These are phyloP conservation scores for Carex littledalei DNA, from an alignment of 176 grass and related monocot species.

Conservation along the genomic window DNA sequence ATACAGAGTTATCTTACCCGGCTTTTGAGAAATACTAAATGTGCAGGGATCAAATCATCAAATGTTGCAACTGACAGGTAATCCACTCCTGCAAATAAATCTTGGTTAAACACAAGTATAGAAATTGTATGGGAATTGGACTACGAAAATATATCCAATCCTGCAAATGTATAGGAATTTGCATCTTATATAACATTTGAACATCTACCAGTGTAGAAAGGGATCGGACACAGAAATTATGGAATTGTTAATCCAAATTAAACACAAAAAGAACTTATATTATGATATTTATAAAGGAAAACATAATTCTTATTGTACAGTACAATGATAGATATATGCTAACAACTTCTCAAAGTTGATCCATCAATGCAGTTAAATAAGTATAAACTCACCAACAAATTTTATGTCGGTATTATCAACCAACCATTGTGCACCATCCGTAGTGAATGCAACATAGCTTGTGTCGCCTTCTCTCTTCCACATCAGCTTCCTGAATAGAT, in stretches of 20 bases:
- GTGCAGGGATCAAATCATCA: slow-evolving; percentile 62
- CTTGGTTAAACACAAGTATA: not conserved
- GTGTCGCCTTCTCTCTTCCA: slow-evolving; percentile 50
- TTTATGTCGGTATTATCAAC: slow-evolving; percentile 94
- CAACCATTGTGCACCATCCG: slow-evolving; percentile 77
- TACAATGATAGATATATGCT: not conserved
- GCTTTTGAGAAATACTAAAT: slow-evolving; percentile 74
- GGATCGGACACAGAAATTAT: not conserved
- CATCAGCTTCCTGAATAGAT: slow-evolving; percentile 59
- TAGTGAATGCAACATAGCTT: slow-evolving; percentile 69
- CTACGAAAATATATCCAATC: not conserved
- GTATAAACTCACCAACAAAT: slow-evolving; percentile 56
- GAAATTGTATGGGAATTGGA: not conserved
- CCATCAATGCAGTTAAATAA: not conserved
- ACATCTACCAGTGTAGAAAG: not conserved
- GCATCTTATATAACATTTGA: not conserved
- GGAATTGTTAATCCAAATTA: not conserved
- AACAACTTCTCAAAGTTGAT: not conserved
- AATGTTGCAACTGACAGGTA: slow-evolving; percentile 70
- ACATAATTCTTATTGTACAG: not conserved
- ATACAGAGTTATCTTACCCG: slow-evolving; percentile 40
- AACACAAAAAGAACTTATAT: not conserved
- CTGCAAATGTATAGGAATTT: not conserved
- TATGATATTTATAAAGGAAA: not conserved
- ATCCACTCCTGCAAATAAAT: slow-evolving; percentile 50